Evolutionary conservation across 1,139 yeast genomes (phyloP).

Genomic region (Keqinozyma sinolaborantium): DNA sequence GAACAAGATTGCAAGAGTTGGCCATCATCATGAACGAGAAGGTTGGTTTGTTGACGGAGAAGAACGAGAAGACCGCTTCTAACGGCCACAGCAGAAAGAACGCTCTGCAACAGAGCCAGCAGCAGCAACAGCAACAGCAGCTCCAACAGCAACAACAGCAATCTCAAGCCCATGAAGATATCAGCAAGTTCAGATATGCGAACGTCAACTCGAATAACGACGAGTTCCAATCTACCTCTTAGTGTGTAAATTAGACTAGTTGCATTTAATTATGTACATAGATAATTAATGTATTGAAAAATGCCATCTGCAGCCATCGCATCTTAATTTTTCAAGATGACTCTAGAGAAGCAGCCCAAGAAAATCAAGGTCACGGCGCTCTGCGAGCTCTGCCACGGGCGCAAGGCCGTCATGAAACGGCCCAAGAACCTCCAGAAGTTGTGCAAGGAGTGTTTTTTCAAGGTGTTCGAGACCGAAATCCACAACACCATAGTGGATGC

Average conservation of each 20-base stretch:
- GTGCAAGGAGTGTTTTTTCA: slow-evolving; percentile 89
- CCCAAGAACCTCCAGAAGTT: slow-evolving; percentile 90
- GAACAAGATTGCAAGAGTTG: slow-evolving; percentile 83
- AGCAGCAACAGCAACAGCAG: slow-evolving; percentile 29
- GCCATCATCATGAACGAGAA: slow-evolving; percentile 87
- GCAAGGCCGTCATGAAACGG: slow-evolving; percentile 84
- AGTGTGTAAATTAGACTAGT: slow-evolving; percentile 2
- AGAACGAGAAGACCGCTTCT: slow-evolving; percentile 80
- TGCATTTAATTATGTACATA: neutral
- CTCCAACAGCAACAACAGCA: slow-evolving; percentile 30
- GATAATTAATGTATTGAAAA: too few species aligned
- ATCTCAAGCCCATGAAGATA: slow-evolving; percentile 26
- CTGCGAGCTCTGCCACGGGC: slow-evolving; percentile 83
- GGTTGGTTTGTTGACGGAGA: slow-evolving; percentile 74
- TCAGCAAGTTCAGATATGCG: slow-evolving; percentile 44
- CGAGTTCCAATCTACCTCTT: slow-evolving; percentile 36
- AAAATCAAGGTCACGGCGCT: slow-evolving; percentile 41
- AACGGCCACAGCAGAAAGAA: slow-evolving; percentile 60
- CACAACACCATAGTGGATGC: slow-evolving; percentile 81
- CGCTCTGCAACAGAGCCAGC: slow-evolving; percentile 32
- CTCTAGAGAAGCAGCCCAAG: slow-evolving; percentile 12
- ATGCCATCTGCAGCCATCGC: neutral
- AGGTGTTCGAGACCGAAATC: slow-evolving; percentile 91
- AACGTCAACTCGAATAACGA: slow-evolving; percentile 45
- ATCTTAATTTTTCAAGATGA: neutral